phyloP scores from a whole-genome alignment of 2,329 filamentous ascomycete species.

The Aspergillus latus region DNA sequence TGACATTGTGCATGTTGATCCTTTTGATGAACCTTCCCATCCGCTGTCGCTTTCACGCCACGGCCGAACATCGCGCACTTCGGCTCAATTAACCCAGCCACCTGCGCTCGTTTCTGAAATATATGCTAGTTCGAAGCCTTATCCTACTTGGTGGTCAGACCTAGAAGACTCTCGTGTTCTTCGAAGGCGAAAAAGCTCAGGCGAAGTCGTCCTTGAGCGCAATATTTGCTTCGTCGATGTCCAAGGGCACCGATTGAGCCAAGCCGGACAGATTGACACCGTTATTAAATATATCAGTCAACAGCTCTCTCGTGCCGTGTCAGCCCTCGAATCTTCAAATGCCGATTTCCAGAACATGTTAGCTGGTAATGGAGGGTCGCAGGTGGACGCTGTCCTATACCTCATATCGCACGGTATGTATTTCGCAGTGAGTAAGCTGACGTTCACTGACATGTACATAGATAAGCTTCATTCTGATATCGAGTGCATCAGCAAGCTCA shows the following conservation, averaged over 20 bases:
- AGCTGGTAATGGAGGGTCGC: constrained; percentile 75
- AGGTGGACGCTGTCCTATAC: constrained; percentile 85
- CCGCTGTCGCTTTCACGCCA: constrained; percentile 19
- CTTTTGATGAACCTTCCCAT: constrained; percentile 38
- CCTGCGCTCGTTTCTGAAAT: constrained; percentile 60
- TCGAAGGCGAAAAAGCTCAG: constrained; percentile 67
- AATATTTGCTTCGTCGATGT: constrained; percentile 95
- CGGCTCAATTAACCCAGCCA: constrained; percentile 22
- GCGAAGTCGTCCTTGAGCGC: constrained; percentile 77
- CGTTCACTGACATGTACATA: constrained; percentile 32
- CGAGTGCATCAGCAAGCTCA: constrained; percentile 68
- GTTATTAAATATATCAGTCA: constrained; percentile 72
- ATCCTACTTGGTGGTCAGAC: constrained; percentile 87
- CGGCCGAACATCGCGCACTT: constrained; percentile 23
- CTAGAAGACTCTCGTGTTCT: constrained; percentile 64
- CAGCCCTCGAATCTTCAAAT: constrained; percentile 64
- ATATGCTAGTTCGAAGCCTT: constrained; percentile 77
- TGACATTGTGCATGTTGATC: constrained; percentile 91
- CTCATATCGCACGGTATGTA: constrained; percentile 69
- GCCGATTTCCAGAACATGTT: constrained; percentile 74
- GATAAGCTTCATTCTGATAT: constrained; percentile 65
- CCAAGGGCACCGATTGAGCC: constrained; percentile 58
- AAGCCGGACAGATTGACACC: constrained; percentile 55
- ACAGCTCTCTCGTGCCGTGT: constrained; percentile 63
- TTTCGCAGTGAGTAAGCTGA: neutral